Base-by-base conservation (phyloP, 805 yeast species). In the Candida takata region DNA sequence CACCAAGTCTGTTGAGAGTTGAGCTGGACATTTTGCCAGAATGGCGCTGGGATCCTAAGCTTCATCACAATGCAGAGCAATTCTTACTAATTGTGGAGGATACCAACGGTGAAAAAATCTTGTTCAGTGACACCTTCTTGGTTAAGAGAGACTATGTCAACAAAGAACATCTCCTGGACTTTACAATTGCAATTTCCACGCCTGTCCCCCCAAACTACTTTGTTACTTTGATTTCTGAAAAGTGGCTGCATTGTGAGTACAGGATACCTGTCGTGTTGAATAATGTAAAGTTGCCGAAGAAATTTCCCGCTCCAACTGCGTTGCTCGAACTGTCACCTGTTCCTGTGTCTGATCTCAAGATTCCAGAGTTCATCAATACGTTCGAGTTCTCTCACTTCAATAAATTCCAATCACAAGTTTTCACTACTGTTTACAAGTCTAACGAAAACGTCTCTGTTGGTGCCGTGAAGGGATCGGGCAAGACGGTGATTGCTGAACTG, bases 51-150 rank as follows among this genome's bases (percentile, higher is more conserved):
- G 82, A 84, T 54, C 44, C 54, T 8, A 55, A 53, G 5, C 40
- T 79, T 3, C 95, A 87, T 50, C 83, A 83, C 0, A 58, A 54
- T 19, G 62, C 72, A 2, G 90, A 88, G 51, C 61, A 72, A 6
- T 92, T 87, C 48, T 56, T 78, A 21, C 42, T 92, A 3, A 35
- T 85, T 4, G 84, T 86, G 2, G 96, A 86, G 52, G 95, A 88
- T 51, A 70, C 83, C 33, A 81, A 84, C 52, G 95, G 95, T 5
- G 90, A 84, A 40, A 67, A 64, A 35, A 69, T 88, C 14, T 61
- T 90, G n/a, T 75, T 66, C 49, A 43, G 60, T 23, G 87, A 82
- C 35, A 51, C 62, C 3, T 60, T 88, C 28, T 45, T 70, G 1
- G 68, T 88, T 12, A 61, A 63, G 18, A 65, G 67, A 35, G 61